Evolutionary conservation across 768 basidiomycete species (phyloP).

Genomic region (Lentinula guzmanii): DNA sequence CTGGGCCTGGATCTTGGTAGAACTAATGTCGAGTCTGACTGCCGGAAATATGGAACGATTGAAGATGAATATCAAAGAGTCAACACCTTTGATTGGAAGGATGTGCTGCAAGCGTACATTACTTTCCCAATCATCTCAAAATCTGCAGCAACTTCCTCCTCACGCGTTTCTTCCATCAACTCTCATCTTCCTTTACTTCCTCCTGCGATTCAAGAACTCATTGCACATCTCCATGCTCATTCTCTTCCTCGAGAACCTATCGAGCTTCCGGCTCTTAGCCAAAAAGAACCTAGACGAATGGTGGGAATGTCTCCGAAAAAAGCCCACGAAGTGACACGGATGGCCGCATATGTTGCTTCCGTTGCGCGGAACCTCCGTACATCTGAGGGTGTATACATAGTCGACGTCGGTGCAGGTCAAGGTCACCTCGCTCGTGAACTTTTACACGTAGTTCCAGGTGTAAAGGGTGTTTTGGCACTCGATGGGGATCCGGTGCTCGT

Average conservation of each 20-base stretch:
- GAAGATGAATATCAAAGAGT: not conserved
- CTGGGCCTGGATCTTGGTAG: not conserved
- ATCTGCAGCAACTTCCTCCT: not conserved
- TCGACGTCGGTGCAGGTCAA: slow-evolving; percentile 75
- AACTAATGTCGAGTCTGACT: not conserved
- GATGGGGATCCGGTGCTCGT: slow-evolving; percentile 48
- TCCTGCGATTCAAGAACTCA: not conserved
- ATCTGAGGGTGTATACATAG: slow-evolving; percentile 33
- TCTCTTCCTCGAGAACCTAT: not conserved
- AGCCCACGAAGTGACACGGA: slow-evolving; percentile 61
- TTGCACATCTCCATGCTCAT: slow-evolving; percentile 8
- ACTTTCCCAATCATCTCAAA: not conserved
- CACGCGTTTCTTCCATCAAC: not conserved
- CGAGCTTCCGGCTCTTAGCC: not conserved
- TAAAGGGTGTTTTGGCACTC: slow-evolving; percentile 53
- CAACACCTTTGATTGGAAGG: not conserved
- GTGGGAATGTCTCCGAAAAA: slow-evolving; percentile 74
- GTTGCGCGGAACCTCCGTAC: slow-evolving; percentile 24
- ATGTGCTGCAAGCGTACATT: not conserved
- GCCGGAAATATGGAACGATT: not conserved
- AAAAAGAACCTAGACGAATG: not conserved
- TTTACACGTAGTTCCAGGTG: slow-evolving; percentile 39
- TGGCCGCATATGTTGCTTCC: slow-evolving; percentile 46
- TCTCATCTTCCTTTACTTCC: not conserved
- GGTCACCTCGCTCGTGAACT: slow-evolving; percentile 49